Evolutionary conservation across 2,329 filamentous ascomycete genomes (phyloP).

Genomic region (Ambrosiella cleistominuta): DNA sequence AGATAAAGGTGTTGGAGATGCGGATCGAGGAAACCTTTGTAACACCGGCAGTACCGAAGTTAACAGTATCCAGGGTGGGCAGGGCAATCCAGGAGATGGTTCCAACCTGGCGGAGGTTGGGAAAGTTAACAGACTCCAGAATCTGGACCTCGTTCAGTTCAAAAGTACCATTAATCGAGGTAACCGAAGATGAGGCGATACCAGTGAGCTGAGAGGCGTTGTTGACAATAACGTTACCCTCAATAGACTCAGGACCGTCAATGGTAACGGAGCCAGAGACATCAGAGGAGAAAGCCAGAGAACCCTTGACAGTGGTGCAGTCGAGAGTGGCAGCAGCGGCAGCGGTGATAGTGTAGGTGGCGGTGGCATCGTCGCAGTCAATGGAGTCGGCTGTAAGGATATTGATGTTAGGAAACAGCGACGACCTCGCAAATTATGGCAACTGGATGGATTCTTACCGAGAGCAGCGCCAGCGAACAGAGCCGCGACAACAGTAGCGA

Average conservation of each 20-base stretch:
- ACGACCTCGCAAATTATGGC: neutral
- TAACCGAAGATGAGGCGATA: slow-evolving; percentile 43
- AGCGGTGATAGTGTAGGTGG: slow-evolving; percentile 38
- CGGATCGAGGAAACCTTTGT: slow-evolving; percentile 48
- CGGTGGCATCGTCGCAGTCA: slow-evolving; percentile 19
- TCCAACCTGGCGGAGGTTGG: slow-evolving; percentile 44
- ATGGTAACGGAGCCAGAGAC: slow-evolving; percentile 39
- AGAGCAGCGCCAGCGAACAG: slow-evolving; percentile 24
- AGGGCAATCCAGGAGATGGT: slow-evolving; percentile 57
- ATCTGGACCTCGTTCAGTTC: slow-evolving; percentile 48
- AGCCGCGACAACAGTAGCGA: slow-evolving; percentile 29
- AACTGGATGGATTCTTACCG: slow-evolving; percentile 21
- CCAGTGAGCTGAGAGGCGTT: slow-evolving; percentile 40
- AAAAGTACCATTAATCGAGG: slow-evolving; percentile 53
- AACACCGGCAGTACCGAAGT: slow-evolving; percentile 38
- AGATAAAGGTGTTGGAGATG: slow-evolving; percentile 76
- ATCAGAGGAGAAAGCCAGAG: slow-evolving; percentile 25
- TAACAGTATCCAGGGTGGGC: slow-evolving; percentile 34
- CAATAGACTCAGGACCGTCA: slow-evolving; percentile 38
- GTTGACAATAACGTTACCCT: slow-evolving; percentile 40
- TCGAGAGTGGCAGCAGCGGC: slow-evolving; percentile 42
- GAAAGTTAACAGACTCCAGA: slow-evolving; percentile 51
- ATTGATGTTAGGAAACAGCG: neutral
- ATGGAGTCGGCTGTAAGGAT: slow-evolving; percentile 6
- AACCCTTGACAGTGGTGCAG: slow-evolving; percentile 49